phyloP scores from a whole-genome alignment of 2,329 filamentous ascomycete genomes.

The Ilyonectria robusta region DNA sequence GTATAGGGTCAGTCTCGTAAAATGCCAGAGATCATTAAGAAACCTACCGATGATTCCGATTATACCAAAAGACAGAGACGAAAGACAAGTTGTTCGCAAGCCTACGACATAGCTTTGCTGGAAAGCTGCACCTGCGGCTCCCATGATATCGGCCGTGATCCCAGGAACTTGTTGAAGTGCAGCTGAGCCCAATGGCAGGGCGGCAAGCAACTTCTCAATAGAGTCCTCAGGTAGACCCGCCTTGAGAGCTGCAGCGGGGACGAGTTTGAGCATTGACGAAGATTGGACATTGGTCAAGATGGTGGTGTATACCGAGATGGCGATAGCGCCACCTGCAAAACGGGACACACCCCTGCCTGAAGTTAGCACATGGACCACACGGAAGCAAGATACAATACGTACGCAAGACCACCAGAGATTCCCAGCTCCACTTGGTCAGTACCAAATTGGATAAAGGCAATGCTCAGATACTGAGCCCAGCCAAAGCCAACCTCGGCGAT shows the following conservation, averaged over 20 bases:
- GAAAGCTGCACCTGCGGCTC: slow-evolving; percentile 48
- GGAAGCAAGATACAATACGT: slow-evolving; percentile 20
- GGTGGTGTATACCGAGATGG: slow-evolving; percentile 58
- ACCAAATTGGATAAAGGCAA: slow-evolving; percentile 65
- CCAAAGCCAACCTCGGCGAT: slow-evolving; percentile 61
- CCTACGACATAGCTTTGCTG: slow-evolving; percentile 51
- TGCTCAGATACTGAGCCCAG: slow-evolving; percentile 62
- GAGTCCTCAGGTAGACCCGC: slow-evolving; percentile 53
- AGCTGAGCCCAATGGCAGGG: slow-evolving; percentile 44
- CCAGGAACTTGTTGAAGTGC: slow-evolving; percentile 46
- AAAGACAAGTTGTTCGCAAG: slow-evolving; percentile 47
- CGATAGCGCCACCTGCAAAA: slow-evolving; percentile 60
- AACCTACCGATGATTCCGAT: slow-evolving; percentile 49
- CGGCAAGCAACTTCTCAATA: slow-evolving; percentile 49
- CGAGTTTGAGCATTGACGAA: slow-evolving; percentile 49
- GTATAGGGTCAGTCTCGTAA: not conserved
- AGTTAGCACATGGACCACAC: slow-evolving; percentile 48
- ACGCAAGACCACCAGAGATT: slow-evolving; percentile 33
- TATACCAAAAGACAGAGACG: slow-evolving; percentile 49
- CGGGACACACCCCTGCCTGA: slow-evolving; percentile 54
- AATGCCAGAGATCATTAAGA: not conserved
- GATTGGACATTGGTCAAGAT: slow-evolving; percentile 56
- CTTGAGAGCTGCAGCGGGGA: slow-evolving; percentile 52
- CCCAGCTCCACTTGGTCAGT: slow-evolving; percentile 64
- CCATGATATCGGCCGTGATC: slow-evolving; percentile 45